Percentiles rank a stretch among this genome's conserved stretches.
Evolutionary conservation across 1,284 basidiomycete genomes (phyloP).

Genomic region (Cryptococcus sp.): DNA sequence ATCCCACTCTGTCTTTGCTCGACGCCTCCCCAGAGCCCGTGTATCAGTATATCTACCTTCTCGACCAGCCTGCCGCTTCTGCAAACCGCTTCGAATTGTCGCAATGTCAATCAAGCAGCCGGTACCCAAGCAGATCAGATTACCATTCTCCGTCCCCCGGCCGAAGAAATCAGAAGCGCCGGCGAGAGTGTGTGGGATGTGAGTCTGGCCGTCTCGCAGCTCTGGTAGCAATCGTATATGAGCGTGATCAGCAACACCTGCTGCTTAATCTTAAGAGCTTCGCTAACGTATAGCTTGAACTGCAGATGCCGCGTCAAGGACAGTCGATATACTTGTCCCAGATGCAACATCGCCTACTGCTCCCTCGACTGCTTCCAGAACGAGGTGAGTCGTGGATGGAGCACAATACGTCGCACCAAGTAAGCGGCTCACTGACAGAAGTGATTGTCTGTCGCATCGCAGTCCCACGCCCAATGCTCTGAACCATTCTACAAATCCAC

Average conservation of each 20-base stretch:
- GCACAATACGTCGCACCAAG: background rate
- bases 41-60: no score
- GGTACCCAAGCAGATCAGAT: constrained; percentile 43
- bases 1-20: no score
- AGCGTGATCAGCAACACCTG: no score
- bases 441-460: background rate
- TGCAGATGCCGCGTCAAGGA: constrained; percentile 47
- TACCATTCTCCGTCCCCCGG: constrained; percentile 46
- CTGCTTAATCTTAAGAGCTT: no score
- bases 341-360: constrained; percentile 53
- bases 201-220: no score
- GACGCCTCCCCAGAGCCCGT: no score
- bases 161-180: constrained; percentile 29
- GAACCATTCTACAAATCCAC: constrained; percentile 52
- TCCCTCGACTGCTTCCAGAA: constrained; percentile 49
- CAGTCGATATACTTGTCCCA: constrained; percentile 51
- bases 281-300: background rate
- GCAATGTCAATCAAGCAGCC: constrained; percentile 55
- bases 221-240: no score
- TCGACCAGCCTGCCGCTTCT: constrained; percentile 59
- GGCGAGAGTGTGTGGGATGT: constrained; percentile 45
- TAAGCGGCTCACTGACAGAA: background rate
- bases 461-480: constrained; percentile 52
- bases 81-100: constrained; percentile 62
- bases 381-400: constrained; percentile 28